Evolutionary conservation across 2,329 filamentous ascomycete species (phyloP), one percentile per base, ranked within the genome.

Genomic region (Tricladium varicosporioides): DNA sequence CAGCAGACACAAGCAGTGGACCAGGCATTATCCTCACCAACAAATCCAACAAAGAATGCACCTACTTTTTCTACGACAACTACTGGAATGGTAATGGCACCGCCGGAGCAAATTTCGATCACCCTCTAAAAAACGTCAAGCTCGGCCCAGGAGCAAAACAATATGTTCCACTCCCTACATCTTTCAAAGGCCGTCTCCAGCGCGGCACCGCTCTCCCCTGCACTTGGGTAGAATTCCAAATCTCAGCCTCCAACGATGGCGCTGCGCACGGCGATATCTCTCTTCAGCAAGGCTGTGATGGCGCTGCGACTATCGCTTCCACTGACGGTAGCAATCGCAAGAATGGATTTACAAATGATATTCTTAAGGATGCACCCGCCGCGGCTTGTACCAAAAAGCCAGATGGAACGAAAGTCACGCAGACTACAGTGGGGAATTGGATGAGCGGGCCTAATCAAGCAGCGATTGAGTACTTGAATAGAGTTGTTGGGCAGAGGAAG

Each of bases 1-100:
- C 22, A 27, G 22, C 22, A 7, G 22, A 27, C 22, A 3, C 22
- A 27, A 27, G 22, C 22, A 27, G 22, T 36, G 65, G 65, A 4
- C 70, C 73, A 13, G 73, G 73, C 10, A 73, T 75, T 49, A 59
- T 68, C 18, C 62, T 75, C 14, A 72, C 66, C 57, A 74, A 75
- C 63, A 70, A 70, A 52, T 71, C 70, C 14, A 51, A 60, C 18
- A 65, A 67, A 49, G 64, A 70, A 48, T 53, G 70, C 56, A 68
- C 64, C 1, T 75, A 73, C 64, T 72, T 66, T 59, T 75, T 75
- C 69, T 75, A 72, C 64, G 66, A 75, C 55, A 75, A 75, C 65
- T 71, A 70, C 65, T 75, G 72, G 72, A 74, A 75, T 61, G 74
- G 72, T 52, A 69, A 74, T 60, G 73, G 72, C 46, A 65, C 60